Conservation (phyloP, 768 basidiomycete species). For the Tulasnella sp. region DNA sequence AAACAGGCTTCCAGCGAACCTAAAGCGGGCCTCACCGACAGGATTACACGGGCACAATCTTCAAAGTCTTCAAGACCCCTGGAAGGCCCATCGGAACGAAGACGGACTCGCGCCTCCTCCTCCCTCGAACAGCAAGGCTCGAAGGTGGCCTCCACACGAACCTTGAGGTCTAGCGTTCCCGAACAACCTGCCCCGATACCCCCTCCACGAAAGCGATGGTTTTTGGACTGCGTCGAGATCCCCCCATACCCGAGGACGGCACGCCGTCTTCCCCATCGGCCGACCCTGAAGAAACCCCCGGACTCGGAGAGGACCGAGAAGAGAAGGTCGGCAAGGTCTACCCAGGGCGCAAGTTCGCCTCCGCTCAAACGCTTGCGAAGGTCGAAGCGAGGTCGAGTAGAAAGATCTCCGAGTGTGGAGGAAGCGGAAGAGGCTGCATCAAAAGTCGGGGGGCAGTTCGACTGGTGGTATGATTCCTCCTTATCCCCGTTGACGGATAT, state of each 20-base stretch:
- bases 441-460: not conserved
- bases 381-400: not conserved
- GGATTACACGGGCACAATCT: not conserved
- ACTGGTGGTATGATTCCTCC: not conserved
- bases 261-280: not conserved
- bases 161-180: not conserved
- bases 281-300: not conserved
- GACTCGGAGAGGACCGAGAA: not conserved
- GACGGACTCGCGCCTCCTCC: not conserved
- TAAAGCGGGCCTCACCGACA: not conserved
- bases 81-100: not conserved
- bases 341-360: not conserved
- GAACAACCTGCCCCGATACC: not conserved
- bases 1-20: not conserved
- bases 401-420: not conserved
- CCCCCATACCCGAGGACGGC: not conserved
- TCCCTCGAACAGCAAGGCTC: not conserved
- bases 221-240: not conserved
- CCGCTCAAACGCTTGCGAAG: not conserved
- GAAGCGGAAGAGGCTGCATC: not conserved
- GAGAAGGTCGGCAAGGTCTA: not conserved
- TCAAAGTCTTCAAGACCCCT: not conserved
- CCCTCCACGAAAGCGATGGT: not conserved
- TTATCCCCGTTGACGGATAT: not conserved
- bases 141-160: not conserved